Conservation (phyloP, 371 early-diverging fungal genomes). For the Mucor lusitanicus region DNA sequence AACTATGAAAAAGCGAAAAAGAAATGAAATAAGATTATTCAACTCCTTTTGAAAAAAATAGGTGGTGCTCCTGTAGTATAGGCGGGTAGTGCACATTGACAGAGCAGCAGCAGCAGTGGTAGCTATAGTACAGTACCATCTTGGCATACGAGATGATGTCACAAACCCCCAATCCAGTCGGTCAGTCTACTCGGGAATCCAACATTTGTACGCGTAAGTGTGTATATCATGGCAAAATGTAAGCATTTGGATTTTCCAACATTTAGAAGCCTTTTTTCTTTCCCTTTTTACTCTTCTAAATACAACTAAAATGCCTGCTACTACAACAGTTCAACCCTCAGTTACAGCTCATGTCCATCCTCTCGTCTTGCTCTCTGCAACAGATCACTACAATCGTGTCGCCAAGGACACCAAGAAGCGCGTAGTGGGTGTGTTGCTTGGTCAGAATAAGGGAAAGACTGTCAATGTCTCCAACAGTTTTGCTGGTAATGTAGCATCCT, state of each 20-base stretch:
- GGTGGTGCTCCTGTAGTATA: not conserved
- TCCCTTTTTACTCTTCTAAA: not conserved
- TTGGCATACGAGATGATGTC: slow-evolving; percentile 2
- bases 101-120: not conserved
- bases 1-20: not conserved
- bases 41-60: not conserved
- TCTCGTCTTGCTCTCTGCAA: slow-evolving; percentile 96
- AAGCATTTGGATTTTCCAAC: not conserved
- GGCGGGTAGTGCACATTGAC: not conserved
- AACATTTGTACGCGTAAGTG: slow-evolving; percentile 1
- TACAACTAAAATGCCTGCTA: slow-evolving; percentile 34
- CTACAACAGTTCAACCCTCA: slow-evolving; percentile 44
- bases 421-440: slow-evolving; percentile 99
- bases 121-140: not conserved
- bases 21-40: not conserved
- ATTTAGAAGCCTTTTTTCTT: slow-evolving; percentile 1
- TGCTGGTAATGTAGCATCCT: slow-evolving; percentile 73
- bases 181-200: not conserved
- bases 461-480: slow-evolving; percentile 99
- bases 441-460: slow-evolving; percentile 85
- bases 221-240: not conserved
- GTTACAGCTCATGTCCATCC: slow-evolving; percentile 94
- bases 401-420: slow-evolving; percentile 95
- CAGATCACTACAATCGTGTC: slow-evolving; percentile 99
- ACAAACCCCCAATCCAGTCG: not conserved